Conservation (phyloP, 1,139 yeast species). For the Saccharomyces hybrid region DNA sequence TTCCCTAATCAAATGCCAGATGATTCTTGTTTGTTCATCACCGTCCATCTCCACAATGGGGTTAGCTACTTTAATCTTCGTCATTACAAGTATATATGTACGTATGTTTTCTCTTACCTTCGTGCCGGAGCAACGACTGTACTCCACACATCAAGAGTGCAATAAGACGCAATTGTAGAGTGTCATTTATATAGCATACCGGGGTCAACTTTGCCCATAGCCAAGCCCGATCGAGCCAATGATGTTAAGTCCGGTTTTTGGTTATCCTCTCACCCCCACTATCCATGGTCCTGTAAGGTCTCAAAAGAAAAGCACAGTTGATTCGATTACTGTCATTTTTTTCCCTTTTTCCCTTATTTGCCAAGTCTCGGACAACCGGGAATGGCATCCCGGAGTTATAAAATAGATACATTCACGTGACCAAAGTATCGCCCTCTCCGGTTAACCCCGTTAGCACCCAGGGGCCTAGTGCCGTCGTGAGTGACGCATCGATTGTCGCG, state of each 20-base stretch:
- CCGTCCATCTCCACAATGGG: conserved; percentile 97
- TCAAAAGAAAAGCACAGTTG: not conserved
- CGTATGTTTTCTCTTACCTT: not conserved
- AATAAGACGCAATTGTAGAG: not conserved
- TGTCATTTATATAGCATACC: not conserved
- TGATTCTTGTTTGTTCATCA: conserved; percentile 91
- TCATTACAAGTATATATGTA: conserved; percentile 1
- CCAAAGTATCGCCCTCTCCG: not conserved
- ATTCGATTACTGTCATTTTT: not conserved
- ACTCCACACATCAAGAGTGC: not conserved
- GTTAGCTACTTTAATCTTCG: conserved; percentile 69
- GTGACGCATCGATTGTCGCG: not conserved
- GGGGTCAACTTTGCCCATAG: not conserved
- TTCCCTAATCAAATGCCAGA: conserved; percentile 79
- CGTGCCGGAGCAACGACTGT: not conserved
- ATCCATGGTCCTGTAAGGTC: not conserved
- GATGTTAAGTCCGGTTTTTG: not conserved
- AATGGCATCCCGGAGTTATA: not conserved
- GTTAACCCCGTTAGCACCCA: not conserved
- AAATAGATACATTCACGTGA: not conserved
- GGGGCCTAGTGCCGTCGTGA: not conserved
- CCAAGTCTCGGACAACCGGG: not conserved
- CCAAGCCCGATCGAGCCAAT: not conserved
- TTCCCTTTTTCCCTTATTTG: not conserved
- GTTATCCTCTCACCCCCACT: not conserved